Percentiles rank a stretch among this genome's conserved stretches.
Evolutionary conservation across 129 eudicot species (phyloP).

Genomic region (Lonicera japonica): DNA sequence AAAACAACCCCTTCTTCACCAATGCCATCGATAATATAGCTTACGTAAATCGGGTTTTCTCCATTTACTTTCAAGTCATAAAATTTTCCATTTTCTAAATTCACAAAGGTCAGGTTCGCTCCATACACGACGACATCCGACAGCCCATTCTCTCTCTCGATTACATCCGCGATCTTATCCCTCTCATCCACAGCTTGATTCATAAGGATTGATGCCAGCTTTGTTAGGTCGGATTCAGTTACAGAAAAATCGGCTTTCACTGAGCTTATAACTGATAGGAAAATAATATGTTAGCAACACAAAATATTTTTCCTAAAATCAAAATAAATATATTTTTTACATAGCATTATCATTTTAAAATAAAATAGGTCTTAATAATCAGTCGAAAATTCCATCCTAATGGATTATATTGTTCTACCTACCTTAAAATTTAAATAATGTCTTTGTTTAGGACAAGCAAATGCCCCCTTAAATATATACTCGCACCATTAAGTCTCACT

Average conservation of each 20-base stretch:
- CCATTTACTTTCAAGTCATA: conserved; percentile 52
- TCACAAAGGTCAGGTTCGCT: conserved; percentile 55
- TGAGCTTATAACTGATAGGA: conserved; percentile 16
- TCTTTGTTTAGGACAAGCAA: too few species aligned
- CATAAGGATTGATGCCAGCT: conserved; percentile 32
- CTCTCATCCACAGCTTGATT: conserved; percentile 29
- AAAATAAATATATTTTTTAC: too few species aligned
- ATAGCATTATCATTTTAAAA: too few species aligned
- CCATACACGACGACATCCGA: conserved; percentile 54
- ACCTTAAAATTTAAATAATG: too few species aligned
- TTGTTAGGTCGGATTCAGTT: conserved; percentile 12
- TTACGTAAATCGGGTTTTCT: conserved; percentile 42
- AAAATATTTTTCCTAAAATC: too few species aligned
- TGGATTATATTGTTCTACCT: too few species aligned
- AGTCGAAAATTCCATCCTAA: too few species aligned
- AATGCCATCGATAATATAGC: conserved; percentile 48
- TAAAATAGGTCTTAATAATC: too few species aligned
- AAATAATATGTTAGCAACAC: too few species aligned
- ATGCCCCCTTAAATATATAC: too few species aligned
- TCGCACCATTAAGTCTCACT: too few species aligned
- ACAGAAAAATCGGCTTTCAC: conserved; percentile 29
- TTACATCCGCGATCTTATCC: conserved; percentile 29
- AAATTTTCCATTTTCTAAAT: conserved; percentile 38
- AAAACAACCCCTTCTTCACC: conserved; percentile 69
- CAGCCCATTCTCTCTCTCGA: conserved; percentile 28